Base-by-base conservation (phyloP, 2,329 filamentous ascomycete species). In the Stenocarpella maydis region DNA sequence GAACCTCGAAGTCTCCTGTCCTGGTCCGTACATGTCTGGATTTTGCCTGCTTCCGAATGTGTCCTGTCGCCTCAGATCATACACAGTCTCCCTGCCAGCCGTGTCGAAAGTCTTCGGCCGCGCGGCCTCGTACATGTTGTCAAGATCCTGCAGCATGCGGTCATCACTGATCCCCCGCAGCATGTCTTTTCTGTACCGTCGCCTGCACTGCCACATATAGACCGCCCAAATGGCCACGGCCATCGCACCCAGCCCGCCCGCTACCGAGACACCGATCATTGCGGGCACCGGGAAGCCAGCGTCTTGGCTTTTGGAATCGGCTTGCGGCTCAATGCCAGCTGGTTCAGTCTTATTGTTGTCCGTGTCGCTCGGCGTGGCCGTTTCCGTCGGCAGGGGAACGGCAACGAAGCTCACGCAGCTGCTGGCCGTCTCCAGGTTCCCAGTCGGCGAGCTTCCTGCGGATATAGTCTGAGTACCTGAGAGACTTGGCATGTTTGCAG, bases 161-260 rank as follows among this genome's bases (percentile, higher is more conserved):
- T 67, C 65, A 26, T 67, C 65, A 19, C 52, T 67, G 31, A 67
- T 67, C 8, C 52, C 65, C 43, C 58, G 41, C n/a, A 67, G 52
- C 65, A 58, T 67, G 31, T 67, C 65, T 19, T 47, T 58, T 26
- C 45, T 47, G 31, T 55, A 58, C 4, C 49, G 43, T 17, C 52
- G 31, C 47, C 65, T 45, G 15, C 65, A 52, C 34, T 67, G 65
- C 52, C 52, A 67, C 52, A 67, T 67, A 24, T 49, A 49, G 9
- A 67, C 31, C 8, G 65, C 65, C 65, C 65, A 67, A 6, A 67
- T 50, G 1, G 41, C 52, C 41, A 67, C 65, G 1, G 52, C 65
- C 65, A 47, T n/a, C 14, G 65, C 65, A 2, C 52, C 65, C 14
- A 67, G 17, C 12, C 65, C 65, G 24, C 65, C 52, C 14, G 65